Conservation (phyloP, 352 stramenopile species). For the Phytophthora podocarpi region DNA sequence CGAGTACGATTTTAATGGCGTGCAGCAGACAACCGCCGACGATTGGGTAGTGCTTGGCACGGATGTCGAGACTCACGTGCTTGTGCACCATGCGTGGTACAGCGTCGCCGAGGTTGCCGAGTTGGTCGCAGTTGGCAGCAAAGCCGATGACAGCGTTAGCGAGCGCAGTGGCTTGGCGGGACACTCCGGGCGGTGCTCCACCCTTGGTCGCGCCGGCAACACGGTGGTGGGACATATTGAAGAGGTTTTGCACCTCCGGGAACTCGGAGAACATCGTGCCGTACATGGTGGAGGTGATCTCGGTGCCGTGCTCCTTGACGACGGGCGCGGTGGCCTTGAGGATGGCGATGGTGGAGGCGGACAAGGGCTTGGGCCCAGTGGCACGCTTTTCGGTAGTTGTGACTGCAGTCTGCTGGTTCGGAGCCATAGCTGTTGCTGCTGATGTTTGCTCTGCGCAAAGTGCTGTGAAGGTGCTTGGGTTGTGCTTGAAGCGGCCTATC, state of each 20-base stretch:
- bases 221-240: conserved; percentile 75
- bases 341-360: conserved; percentile 49
- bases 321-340: conserved; percentile 71
- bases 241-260: conserved; percentile 66
- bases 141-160: conserved; percentile 65
- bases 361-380: conserved; percentile 38
- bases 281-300: conserved; percentile 79
- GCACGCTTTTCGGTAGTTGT: neutral
- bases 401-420: conserved; percentile 13
- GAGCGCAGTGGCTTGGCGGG: conserved; percentile 54
- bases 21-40: conserved; percentile 58
- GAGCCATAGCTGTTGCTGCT: conserved; percentile 16
- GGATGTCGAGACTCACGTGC: conserved; percentile 64
- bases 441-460: neutral
- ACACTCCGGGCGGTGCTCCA: conserved; percentile 20
- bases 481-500: conserved; percentile 17
- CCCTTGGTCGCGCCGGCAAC: conserved; percentile 43
- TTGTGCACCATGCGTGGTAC: conserved; percentile 68
- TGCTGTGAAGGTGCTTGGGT: neutral
- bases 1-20: conserved; percentile 61
- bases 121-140: conserved; percentile 66
- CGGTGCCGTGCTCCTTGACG: conserved; percentile 59
- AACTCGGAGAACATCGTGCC: conserved; percentile 66
- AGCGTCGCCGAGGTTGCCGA: conserved; percentile 49
- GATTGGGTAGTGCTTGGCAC: conserved; percentile 73